A percentile compares a stretch with the other conserved stretches of the same genome.
Conservation (phyloP, 345 rosid species). For the Salix brachista region DNA sequence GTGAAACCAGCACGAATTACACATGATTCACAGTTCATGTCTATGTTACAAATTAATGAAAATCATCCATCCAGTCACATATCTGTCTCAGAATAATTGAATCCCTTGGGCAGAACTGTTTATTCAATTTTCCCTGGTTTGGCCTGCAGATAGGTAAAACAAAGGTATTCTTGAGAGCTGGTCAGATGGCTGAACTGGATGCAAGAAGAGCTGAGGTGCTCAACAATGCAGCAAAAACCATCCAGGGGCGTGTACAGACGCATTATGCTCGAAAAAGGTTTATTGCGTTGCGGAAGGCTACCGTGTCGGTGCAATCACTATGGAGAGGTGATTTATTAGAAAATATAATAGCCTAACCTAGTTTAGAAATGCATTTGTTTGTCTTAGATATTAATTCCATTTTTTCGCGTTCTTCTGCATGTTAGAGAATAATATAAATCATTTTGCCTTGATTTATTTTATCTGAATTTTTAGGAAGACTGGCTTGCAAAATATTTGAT, state of each 20-base stretch:
- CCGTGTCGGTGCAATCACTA: conserved; percentile 51
- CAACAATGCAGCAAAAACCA: conserved; percentile 70
- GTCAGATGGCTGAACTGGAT: conserved; percentile 99
- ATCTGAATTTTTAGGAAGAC: conserved; percentile 43
- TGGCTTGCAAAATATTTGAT: conserved; percentile 51
- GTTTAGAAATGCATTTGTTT: neutral
- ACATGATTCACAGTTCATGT: neutral
- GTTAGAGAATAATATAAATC: neutral
- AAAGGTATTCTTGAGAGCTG: conserved; percentile 90
- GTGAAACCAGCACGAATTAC: neutral
- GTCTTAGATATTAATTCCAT: neutral
- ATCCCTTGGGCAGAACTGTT: neutral
- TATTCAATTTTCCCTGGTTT: conserved; percentile 14
- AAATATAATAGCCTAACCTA: neutral
- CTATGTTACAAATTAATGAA: neutral
- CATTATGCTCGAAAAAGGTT: conserved; percentile 67
- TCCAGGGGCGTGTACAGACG: conserved; percentile 73
- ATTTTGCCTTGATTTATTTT: conserved; percentile 1
- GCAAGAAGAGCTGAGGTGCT: conserved; percentile 79
- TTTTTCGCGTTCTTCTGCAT: neutral
- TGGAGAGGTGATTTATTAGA: conserved; percentile 57
- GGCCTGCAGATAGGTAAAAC: conserved; percentile 83
- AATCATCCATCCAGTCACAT: neutral
- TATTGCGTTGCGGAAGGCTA: conserved; percentile 57
- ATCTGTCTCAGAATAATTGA: neutral